Evolutionary conservation across 768 basidiomycete genomes (phyloP).

Genomic region (Cantharellus anzutake): DNA sequence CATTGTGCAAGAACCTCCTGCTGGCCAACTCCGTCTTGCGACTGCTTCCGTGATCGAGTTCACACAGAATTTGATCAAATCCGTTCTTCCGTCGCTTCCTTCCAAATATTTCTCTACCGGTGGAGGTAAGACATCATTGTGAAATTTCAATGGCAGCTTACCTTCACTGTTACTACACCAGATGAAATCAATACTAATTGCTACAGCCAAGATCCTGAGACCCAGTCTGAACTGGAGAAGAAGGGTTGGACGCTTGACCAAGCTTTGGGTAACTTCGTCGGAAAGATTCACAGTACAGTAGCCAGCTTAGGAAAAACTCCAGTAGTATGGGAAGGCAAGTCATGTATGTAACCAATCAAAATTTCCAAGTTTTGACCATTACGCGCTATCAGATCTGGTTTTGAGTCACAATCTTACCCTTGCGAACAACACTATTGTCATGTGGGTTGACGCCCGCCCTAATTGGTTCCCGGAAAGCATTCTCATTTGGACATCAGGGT

Average conservation of each 20-base stretch:
- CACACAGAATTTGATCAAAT: slow-evolving; percentile 30
- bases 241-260: slow-evolving; percentile 37
- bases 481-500: slow-evolving; percentile 24
- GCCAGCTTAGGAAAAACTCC: slow-evolving; percentile 43
- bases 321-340: slow-evolving; percentile 61
- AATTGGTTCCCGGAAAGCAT: background rate
- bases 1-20: slow-evolving; percentile 38
- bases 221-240: slow-evolving; percentile 32
- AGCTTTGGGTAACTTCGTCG: slow-evolving; percentile 43
- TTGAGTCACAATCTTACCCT: slow-evolving; percentile 32
- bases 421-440: slow-evolving; percentile 33
- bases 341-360: background rate
- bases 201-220: slow-evolving; percentile 40
- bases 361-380: too few species aligned
- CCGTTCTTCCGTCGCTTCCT: slow-evolving; percentile 27
- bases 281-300: slow-evolving; percentile 38
- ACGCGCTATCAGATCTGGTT: slow-evolving; percentile 34
- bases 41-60: slow-evolving; percentile 41
- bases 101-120: slow-evolving; percentile 58
- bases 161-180: too few species aligned
- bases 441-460: slow-evolving; percentile 22
- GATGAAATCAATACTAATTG: slow-evolving; percentile 47
- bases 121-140: slow-evolving; percentile 29
- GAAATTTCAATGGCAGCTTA: too few species aligned
- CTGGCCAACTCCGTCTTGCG: slow-evolving; percentile 65